Evolutionary conservation across 139 green algal genomes (phyloP).

Genomic region (Mychonastes homosphaera): DNA sequence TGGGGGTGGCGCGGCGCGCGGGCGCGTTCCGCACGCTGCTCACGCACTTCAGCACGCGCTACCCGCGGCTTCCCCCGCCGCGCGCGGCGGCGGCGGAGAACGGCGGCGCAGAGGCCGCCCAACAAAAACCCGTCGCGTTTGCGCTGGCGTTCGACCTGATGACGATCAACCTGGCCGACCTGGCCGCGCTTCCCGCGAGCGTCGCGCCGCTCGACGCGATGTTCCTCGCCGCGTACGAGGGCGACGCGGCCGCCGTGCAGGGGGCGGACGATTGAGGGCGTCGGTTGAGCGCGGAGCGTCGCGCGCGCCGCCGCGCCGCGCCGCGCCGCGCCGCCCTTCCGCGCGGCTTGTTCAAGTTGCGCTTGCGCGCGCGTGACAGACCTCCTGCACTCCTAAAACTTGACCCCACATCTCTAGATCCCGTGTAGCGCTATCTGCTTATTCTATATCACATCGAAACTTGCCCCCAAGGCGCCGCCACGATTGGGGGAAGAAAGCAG

Average conservation of each 20-base stretch:
- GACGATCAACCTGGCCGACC: constrained; percentile 65
- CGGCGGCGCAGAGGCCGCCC: not conserved
- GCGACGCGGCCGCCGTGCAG: constrained; percentile 5
- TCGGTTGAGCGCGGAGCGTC: too few relatives aligned
- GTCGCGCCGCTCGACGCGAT: constrained; percentile 27
- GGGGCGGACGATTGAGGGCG: constrained; percentile 27
- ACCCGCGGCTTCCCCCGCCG: constrained; percentile 75
- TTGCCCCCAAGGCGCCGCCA: too few relatives aligned
- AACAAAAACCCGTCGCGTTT: not conserved
- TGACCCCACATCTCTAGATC: too few relatives aligned
- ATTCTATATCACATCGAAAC: too few relatives aligned
- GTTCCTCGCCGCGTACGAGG: constrained; percentile 25
- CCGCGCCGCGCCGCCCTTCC: too few relatives aligned
- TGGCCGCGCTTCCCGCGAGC: constrained; percentile 29
- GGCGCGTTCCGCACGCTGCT: constrained; percentile 81
- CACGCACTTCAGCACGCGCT: constrained; percentile 95
- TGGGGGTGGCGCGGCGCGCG: constrained; percentile 46
- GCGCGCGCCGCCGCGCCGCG: too few relatives aligned
- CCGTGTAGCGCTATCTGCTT: too few relatives aligned
- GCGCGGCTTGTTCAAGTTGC: too few relatives aligned
- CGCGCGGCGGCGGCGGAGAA: not conserved
- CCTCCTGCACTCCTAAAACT: too few relatives aligned
- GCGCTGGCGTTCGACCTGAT: constrained; percentile 94
- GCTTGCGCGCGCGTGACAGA: too few relatives aligned
- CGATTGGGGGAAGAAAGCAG: too few relatives aligned